These are phyloP conservation scores for Calonectria henricotiae DNA, from an alignment of 2,329 filamentous ascomycete species.

Conservation along the genomic window DNA sequence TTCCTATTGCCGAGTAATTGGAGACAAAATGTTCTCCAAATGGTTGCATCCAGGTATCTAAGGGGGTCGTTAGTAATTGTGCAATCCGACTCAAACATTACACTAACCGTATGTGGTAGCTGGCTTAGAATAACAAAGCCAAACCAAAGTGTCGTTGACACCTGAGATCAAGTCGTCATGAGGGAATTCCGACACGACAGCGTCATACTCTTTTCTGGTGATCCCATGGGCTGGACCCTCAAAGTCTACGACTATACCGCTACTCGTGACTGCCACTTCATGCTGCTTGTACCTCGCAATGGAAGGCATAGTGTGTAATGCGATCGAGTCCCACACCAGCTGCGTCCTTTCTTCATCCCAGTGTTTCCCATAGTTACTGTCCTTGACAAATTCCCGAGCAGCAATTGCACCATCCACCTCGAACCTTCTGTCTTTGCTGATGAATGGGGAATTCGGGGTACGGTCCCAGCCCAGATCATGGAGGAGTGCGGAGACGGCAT, in stretches of 20 bases:
- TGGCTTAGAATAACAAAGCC: conserved; percentile 36
- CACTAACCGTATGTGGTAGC: conserved; percentile 34
- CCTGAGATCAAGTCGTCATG: conserved; percentile 31
- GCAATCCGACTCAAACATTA: too few relatives aligned
- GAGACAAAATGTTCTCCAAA: conserved; percentile 35
- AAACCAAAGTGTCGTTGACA: conserved; percentile 27
- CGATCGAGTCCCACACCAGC: conserved; percentile 40
- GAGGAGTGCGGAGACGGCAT: conserved; percentile 34
- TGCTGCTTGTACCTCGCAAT: conserved; percentile 32
- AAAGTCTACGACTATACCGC: conserved; percentile 35
- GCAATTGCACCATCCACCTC: conserved; percentile 43
- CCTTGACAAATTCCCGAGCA: conserved; percentile 29
- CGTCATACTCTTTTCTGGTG: conserved; percentile 31
- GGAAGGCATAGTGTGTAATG: conserved; percentile 36
- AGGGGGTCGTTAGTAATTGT: not conserved
- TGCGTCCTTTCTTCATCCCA: conserved; percentile 36
- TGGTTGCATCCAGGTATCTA: conserved; percentile 37
- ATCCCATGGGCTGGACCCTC: conserved; percentile 32
- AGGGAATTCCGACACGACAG: conserved; percentile 31
- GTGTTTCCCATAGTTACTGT: not conserved
- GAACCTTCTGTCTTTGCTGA: conserved; percentile 37
- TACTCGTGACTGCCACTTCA: conserved; percentile 32
- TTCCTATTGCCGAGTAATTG: conserved; percentile 13
- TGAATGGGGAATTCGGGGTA: conserved; percentile 20
- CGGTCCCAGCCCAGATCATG: conserved; percentile 43